These are phyloP conservation scores for Xylariaceae sp. DNA, from an alignment of 2,329 filamentous ascomycete species.

Conservation along the genomic window DNA sequence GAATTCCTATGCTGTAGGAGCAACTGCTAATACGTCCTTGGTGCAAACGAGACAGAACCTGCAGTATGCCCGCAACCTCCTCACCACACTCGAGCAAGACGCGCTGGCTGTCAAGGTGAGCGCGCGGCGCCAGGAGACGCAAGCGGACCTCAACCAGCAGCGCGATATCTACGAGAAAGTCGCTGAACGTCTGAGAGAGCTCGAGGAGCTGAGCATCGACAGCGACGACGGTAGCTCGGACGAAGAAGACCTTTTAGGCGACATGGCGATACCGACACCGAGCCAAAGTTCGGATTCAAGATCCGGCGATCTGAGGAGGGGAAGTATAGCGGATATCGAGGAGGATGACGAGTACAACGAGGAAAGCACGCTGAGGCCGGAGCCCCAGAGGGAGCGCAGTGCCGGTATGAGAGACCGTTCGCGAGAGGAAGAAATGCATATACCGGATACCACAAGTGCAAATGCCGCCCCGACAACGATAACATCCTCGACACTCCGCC, in stretches of 20 bases:
- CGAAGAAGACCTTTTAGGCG: slow-evolving; percentile 53
- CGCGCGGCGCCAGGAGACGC: slow-evolving; percentile 54
- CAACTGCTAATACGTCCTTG: slow-evolving; percentile 5
- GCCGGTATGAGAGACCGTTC: neutral
- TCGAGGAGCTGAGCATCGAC: slow-evolving; percentile 56
- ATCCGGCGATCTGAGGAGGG: slow-evolving; percentile 8
- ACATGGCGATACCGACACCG: slow-evolving; percentile 47
- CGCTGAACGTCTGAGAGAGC: slow-evolving; percentile 61
- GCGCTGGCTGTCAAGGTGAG: slow-evolving; percentile 55
- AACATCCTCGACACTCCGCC: slow-evolving; percentile 27
- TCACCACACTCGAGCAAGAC: slow-evolving; percentile 69
- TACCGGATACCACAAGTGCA: slow-evolving; percentile 2
- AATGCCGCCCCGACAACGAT: slow-evolving; percentile 2
- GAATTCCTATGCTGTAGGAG: too few relatives aligned
- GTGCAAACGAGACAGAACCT: slow-evolving; percentile 53
- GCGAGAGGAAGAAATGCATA: slow-evolving; percentile 1
- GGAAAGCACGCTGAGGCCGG: slow-evolving; percentile 16
- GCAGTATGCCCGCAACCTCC: slow-evolving; percentile 63
- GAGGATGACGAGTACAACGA: slow-evolving; percentile 13
- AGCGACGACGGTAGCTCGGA: slow-evolving; percentile 41
- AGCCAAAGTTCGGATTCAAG: slow-evolving; percentile 47
- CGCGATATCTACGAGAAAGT: slow-evolving; percentile 63
- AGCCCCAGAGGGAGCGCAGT: slow-evolving; percentile 3
- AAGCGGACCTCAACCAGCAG: slow-evolving; percentile 60
- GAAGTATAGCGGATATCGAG: neutral